phyloP scores from a whole-genome alignment of 352 stramenopile species.

The Phytophthora sp. region DNA sequence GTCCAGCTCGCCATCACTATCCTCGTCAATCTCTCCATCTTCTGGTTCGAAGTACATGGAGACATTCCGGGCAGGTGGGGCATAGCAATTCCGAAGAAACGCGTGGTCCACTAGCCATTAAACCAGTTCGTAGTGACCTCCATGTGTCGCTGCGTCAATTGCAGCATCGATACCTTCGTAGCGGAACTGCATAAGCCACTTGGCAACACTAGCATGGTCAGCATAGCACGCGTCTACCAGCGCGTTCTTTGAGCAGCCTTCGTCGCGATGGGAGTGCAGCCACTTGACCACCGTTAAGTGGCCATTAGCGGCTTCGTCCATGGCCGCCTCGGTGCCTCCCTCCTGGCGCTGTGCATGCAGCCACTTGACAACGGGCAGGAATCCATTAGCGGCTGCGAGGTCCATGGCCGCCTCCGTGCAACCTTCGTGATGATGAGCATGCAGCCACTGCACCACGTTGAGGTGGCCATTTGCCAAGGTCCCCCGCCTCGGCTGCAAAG shows the following conservation, averaged over 20 bases:
- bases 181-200: constrained; percentile 52
- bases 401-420: constrained; percentile 41
- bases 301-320: constrained; percentile 40
- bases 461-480: too few relatives aligned
- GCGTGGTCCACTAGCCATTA: constrained; percentile 29
- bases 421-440: constrained; percentile 31
- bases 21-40: not conserved
- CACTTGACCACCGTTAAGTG: constrained; percentile 38
- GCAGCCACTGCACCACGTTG: constrained; percentile 41
- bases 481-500: constrained; percentile 22
- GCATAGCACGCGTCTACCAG: constrained; percentile 45
- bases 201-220: constrained; percentile 44
- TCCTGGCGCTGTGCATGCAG: constrained; percentile 38
- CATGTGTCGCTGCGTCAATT: constrained; percentile 26
- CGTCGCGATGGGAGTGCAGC: constrained; percentile 34
- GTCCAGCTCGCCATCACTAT: constrained; percentile 2
- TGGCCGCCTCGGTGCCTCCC: constrained; percentile 39
- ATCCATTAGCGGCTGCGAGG: constrained; percentile 30
- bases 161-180: constrained; percentile 38
- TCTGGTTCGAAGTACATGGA: constrained; percentile 7
- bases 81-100: constrained; percentile 21
- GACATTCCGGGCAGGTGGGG: not conserved
- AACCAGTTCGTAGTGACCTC: constrained; percentile 16
- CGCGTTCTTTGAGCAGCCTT: constrained; percentile 44
- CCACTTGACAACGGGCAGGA: constrained; percentile 39